Evolutionary conservation across 495 filamentous ascomycete species (phyloP).

Genomic region (Tetracladium marchalianum): DNA sequence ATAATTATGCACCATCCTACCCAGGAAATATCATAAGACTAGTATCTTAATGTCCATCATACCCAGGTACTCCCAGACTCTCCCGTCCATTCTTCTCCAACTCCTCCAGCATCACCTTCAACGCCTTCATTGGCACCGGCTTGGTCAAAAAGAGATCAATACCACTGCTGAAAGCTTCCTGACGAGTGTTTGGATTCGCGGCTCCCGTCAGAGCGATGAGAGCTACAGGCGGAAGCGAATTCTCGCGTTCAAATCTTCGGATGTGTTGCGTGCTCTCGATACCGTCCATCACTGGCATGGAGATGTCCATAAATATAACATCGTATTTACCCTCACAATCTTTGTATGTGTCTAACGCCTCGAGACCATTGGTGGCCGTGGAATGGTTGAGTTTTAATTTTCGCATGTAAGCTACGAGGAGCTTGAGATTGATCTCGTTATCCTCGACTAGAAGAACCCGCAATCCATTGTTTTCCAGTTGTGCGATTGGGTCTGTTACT

Average conservation of each 20-base stretch:
- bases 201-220: constrained; percentile 65
- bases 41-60: not conserved
- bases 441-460: constrained; percentile 61
- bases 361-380: constrained; percentile 32
- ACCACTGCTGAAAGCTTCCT: constrained; percentile 54
- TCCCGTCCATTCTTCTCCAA: constrained; percentile 12
- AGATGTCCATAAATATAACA: constrained; percentile 55
- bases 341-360: constrained; percentile 31
- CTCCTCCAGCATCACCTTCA: constrained; percentile 19
- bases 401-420: constrained; percentile 51
- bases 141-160: constrained; percentile 64
- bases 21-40: not conserved
- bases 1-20: not conserved
- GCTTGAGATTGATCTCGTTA: constrained; percentile 65
- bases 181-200: constrained; percentile 49
- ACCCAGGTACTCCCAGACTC: not conserved
- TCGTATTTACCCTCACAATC: constrained; percentile 28
- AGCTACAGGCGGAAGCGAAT: constrained; percentile 28
- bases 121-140: constrained; percentile 38
- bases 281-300: constrained; percentile 59
- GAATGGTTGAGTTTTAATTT: constrained; percentile 32
- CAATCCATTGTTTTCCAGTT: constrained; percentile 25
- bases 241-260: constrained; percentile 36
- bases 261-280: constrained; percentile 48
- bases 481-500: constrained; percentile 19